Percentiles rank a stretch among this genome's conserved stretches.
Conservation (phyloP, 2,329 filamentous ascomycete species). For the Ophiostoma tasmaniense region DNA sequence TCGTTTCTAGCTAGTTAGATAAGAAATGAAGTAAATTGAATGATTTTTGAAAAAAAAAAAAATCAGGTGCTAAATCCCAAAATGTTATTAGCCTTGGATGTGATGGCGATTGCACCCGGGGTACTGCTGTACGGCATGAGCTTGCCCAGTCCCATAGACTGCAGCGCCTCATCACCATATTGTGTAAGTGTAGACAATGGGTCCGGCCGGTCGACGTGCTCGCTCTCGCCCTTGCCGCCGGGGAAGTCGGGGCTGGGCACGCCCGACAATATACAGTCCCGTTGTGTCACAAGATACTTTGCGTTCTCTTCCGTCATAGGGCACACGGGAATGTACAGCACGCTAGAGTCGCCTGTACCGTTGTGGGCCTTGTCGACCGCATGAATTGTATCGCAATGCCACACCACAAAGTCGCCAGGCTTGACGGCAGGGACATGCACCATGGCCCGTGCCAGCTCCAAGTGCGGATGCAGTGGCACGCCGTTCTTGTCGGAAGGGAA, state of each 20-base stretch:
- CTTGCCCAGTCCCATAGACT: conserved; percentile 39
- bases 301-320: conserved; percentile 70
- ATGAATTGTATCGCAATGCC: conserved; percentile 79
- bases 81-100: conserved; percentile 36
- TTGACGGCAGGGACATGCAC: conserved; percentile 59
- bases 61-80: conserved; percentile 32
- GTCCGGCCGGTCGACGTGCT: conserved; percentile 39
- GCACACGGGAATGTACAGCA: conserved; percentile 82
- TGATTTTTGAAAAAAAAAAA: neutral
- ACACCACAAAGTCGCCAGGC: conserved; percentile 70
- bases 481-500: conserved; percentile 39
- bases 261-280: conserved; percentile 60
- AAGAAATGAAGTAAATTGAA: neutral
- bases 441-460: conserved; percentile 60
- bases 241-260: conserved; percentile 63
- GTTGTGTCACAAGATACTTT: conserved; percentile 60
- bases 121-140: conserved; percentile 26
- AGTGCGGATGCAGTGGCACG: conserved; percentile 55
- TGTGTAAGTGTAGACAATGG: conserved; percentile 31
- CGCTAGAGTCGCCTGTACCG: conserved; percentile 66
- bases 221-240: conserved; percentile 58
- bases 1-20: neutral
- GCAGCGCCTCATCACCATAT: conserved; percentile 28
- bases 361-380: conserved; percentile 72
- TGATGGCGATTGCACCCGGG: conserved; percentile 29